Conservation (phyloP, 2,329 filamentous ascomycete species). For the Ustulina deusta region DNA sequence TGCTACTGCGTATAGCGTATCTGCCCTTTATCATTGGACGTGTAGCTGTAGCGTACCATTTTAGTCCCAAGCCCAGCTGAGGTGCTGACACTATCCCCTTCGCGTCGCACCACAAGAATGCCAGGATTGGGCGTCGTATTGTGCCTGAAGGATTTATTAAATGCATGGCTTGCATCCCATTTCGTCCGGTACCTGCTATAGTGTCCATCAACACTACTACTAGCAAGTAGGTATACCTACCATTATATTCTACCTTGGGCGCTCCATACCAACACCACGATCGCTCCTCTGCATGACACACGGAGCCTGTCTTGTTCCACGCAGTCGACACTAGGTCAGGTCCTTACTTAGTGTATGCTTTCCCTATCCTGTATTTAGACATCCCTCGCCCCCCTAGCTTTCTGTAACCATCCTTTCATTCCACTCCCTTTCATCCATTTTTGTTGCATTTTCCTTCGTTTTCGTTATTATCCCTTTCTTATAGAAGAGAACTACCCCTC, state of each 20-base stretch:
- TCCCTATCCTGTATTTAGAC: slow-evolving; percentile 39
- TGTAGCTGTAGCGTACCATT: slow-evolving; percentile 4
- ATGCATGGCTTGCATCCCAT: slow-evolving; percentile 26
- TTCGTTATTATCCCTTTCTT: slow-evolving; percentile 10
- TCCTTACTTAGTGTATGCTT: too few species aligned
- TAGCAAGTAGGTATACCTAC: background rate
- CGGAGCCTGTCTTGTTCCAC: slow-evolving; percentile 25
- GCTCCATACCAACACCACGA: slow-evolving; percentile 7
- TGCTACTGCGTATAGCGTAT: background rate
- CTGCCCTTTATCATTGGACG: slow-evolving; percentile 5
- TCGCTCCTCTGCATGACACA: slow-evolving; percentile 5
- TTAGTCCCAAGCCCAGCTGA: slow-evolving; percentile 24
- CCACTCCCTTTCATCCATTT: slow-evolving; percentile 17
- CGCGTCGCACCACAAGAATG: slow-evolving; percentile 20
- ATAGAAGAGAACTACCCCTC: background rate
- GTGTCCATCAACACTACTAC: slow-evolving; percentile 1
- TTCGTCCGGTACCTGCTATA: background rate
- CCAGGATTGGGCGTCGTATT: slow-evolving; percentile 24
- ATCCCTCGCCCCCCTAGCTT: slow-evolving; percentile 15
- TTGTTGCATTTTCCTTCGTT: slow-evolving; percentile 17
- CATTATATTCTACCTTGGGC: background rate
- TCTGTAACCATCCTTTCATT: slow-evolving; percentile 3
- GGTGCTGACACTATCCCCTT: slow-evolving; percentile 8
- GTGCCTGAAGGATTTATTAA: slow-evolving; percentile 37
- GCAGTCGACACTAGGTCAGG: background rate